Evolutionary conservation across 2,329 filamentous ascomycete genomes (phyloP).

Genomic region (Penicillium verrucosum): DNA sequence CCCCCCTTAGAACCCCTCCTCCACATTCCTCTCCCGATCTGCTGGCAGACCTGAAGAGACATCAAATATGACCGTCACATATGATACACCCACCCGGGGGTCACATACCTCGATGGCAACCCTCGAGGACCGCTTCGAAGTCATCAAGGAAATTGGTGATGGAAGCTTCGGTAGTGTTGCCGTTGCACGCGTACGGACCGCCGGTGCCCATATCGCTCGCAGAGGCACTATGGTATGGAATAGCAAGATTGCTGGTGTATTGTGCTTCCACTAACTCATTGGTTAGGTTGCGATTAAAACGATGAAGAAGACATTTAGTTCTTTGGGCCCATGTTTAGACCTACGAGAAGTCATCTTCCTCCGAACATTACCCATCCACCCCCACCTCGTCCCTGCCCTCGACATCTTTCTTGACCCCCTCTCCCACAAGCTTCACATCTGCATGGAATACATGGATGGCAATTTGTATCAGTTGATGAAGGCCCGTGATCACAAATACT

Average conservation of each 20-base stretch:
- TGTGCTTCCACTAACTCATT: constrained; percentile 14
- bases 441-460: constrained; percentile 99
- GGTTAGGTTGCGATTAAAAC: constrained; percentile 94
- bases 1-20: constrained; percentile 1
- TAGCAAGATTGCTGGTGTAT: constrained; percentile 3
- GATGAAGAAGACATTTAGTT: constrained; percentile 99
- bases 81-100: constrained; percentile 68
- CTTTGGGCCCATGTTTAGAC: constrained; percentile 83
- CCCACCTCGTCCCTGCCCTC: constrained; percentile 91
- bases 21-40: constrained; percentile 31
- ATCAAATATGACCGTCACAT: constrained; percentile 69
- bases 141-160: constrained; percentile 97
- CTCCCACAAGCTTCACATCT: constrained; percentile 94
- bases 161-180: constrained; percentile 97
- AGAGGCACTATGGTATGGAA: constrained; percentile 83
- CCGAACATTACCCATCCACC: constrained; percentile 79
- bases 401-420: constrained; percentile 98
- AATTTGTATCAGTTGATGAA: constrained; percentile 99
- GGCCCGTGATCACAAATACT: constrained; percentile 87
- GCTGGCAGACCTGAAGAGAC: constrained; percentile 40
- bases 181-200: constrained; percentile 84
- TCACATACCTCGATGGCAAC: constrained; percentile 52
- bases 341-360: constrained; percentile 96
- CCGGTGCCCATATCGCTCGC: constrained; percentile 82
- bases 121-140: constrained; percentile 92